Evolutionary conservation across 495 filamentous ascomycete species (phyloP), one percentile per base, ranked within the genome.

Genomic region (Schizothecium vesticola): DNA sequence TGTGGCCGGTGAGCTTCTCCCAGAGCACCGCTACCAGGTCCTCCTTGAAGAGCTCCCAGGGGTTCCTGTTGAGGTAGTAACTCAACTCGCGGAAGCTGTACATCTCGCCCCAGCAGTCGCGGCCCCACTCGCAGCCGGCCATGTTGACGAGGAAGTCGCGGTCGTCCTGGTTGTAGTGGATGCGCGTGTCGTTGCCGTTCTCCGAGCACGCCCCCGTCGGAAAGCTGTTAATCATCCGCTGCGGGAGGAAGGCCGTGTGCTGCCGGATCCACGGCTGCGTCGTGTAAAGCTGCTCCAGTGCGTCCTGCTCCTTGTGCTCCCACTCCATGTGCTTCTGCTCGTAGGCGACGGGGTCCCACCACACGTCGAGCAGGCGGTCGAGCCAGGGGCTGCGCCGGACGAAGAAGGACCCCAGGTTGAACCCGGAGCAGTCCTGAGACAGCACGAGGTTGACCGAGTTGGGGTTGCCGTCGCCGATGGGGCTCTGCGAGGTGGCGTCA

Each of bases 271-370:
- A 98, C 1, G 95, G 92, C 74, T 98, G 95, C 70, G 89, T 89
- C 33, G 82, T 86, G 78, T 98, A 99, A 57, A 99, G 84, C 77
- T 96, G 91, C 77, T 98, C 93, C 56, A 99, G 78, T 16, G 95
- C 91, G 76, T 97, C 92, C 76, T 99, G 95, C 74, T 99, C 95
- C 74, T 97, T 98, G 81, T 98, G 96, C 74, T 95, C 93, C 95
- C 95, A 99, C 68, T 97, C 86, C 94, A 97, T 98, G 74, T 99
- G 95, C 78, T 92, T 94, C 80, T 98, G 96, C 80, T 99, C 95
- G 79, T 99, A 99, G 66, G 91, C 88, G 51, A 97, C 93, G 0
- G 95, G 95, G 73, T 99, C 95, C 96, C 96, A 99, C 95, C 94
- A 99, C 66, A 96, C 86, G 76, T 99, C 95, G 26, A 99, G 85